A percentile compares a stretch with the other conserved stretches of the same genome.
Conservation (phyloP, 805 yeast genomes). For the Barnettozyma pratensis region DNA sequence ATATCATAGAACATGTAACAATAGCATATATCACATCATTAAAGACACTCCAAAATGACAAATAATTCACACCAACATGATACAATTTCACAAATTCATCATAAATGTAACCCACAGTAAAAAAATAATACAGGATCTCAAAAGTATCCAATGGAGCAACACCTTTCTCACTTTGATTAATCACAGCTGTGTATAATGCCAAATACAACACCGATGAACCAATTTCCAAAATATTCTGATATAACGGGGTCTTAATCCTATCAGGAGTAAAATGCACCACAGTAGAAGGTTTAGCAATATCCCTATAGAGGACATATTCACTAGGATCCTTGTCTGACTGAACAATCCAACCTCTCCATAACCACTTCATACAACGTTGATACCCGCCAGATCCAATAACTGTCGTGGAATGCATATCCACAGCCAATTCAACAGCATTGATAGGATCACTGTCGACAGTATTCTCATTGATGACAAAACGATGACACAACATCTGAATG, state of each 20-base stretch:
- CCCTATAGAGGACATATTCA: constrained; percentile 60
- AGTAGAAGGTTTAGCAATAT: constrained; percentile 49
- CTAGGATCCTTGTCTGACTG: constrained; percentile 68
- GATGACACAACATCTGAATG: constrained; percentile 69
- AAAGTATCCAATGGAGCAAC: constrained; percentile 35
- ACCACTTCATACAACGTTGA: constrained; percentile 82
- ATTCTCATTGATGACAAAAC: constrained; percentile 61
- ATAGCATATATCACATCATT: constrained; percentile 65
- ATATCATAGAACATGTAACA: constrained; percentile 44
- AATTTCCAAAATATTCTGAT: constrained; percentile 73
- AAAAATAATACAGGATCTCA: constrained; percentile 56
- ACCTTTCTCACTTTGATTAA: constrained; percentile 46
- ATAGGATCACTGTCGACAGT: constrained; percentile 57
- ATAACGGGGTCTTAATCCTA: constrained; percentile 77
- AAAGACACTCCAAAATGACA: constrained; percentile 76
- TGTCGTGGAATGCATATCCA: constrained; percentile 74
- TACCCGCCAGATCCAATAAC: constrained; percentile 78
- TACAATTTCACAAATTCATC: constrained; percentile 71
- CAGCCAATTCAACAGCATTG: constrained; percentile 81
- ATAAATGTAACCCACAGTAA: constrained; percentile 58
- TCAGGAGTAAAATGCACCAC: constrained; percentile 72
- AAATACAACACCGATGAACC: constrained; percentile 60
- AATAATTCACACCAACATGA: constrained; percentile 67
- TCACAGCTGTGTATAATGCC: constrained; percentile 53
- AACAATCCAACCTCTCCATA: constrained; percentile 91